A percentile compares a stretch with the other conserved stretches of the same genome.
Conservation (phyloP, 169 alveolate genomes). For the Cryptosporidium sp. region DNA sequence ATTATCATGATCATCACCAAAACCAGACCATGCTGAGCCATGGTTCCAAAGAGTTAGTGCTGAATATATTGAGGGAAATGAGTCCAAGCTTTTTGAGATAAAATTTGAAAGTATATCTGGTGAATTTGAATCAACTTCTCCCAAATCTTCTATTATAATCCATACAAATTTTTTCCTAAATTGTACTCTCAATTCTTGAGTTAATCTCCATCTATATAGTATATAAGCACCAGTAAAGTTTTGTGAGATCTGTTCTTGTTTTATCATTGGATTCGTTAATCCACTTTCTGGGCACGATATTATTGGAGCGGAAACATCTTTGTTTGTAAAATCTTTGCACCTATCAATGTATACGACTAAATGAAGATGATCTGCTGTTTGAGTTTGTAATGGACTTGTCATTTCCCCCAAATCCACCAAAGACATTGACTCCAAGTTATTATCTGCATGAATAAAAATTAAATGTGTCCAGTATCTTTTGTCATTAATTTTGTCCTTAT, state of each 20-base stretch:
- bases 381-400: conserved; percentile 77
- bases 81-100: conserved; percentile 68
- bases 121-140: conserved; percentile 80
- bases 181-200: conserved; percentile 69
- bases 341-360: conserved; percentile 80
- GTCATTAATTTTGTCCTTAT: not conserved
- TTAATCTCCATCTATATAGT: conserved; percentile 53
- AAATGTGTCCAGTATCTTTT: conserved; percentile 77
- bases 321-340: conserved; percentile 66
- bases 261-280: conserved; percentile 12
- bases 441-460: conserved; percentile 82
- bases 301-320: conserved; percentile 46
- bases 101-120: conserved; percentile 75
- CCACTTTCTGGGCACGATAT: conserved; percentile 70
- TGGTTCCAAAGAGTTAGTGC: conserved; percentile 82
- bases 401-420: conserved; percentile 79
- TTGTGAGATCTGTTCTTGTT: conserved; percentile 62
- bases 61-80: conserved; percentile 77
- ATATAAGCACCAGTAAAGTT: conserved; percentile 77
- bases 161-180: conserved; percentile 77
- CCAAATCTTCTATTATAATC: conserved; percentile 79
- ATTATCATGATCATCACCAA: conserved; percentile 81
- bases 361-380: conserved; percentile 76
- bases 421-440: conserved; percentile 80
- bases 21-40: conserved; percentile 83